phyloP scores from a whole-genome alignment of 768 basidiomycete species.

The Amanita exitialis region DNA sequence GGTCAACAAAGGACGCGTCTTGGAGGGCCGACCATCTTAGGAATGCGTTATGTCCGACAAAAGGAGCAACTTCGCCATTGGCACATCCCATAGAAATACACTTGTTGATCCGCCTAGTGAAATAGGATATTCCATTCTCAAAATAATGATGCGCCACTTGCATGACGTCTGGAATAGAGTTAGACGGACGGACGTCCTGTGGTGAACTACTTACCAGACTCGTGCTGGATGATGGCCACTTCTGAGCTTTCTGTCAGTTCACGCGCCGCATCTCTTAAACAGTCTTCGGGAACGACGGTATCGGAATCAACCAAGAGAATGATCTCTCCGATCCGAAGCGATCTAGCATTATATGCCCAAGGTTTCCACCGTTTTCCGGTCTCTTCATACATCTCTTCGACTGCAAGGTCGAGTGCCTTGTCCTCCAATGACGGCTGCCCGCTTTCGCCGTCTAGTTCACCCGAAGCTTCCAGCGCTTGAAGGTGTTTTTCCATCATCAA shows the following conservation, averaged over 20 bases:
- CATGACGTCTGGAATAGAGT: conserved; percentile 55
- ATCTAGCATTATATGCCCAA: conserved; percentile 69
- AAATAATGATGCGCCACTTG: conserved; percentile 86
- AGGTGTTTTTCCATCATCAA: conserved; percentile 51
- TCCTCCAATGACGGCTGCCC: conserved; percentile 51
- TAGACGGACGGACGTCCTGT: conserved; percentile 1
- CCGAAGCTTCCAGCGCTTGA: conserved; percentile 31
- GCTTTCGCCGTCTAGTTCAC: conserved; percentile 24
- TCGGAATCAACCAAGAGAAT: conserved; percentile 80
- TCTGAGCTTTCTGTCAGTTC: conserved; percentile 78
- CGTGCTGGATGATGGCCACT: conserved; percentile 85
- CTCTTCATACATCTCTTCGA: conserved; percentile 62
- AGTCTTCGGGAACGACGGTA: conserved; percentile 78
- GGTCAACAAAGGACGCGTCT: conserved; percentile 70
- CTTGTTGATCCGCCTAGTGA: conserved; percentile 81
- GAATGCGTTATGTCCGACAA: conserved; percentile 86
- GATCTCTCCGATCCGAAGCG: conserved; percentile 68
- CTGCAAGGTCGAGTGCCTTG: conserved; percentile 57
- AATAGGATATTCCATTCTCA: conserved; percentile 83
- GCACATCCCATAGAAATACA: conserved; percentile 73
- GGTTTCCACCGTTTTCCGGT: conserved; percentile 52
- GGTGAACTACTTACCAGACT: conserved; percentile 47
- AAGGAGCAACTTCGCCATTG: conserved; percentile 76
- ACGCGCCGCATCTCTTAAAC: conserved; percentile 81
- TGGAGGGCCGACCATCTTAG: conserved; percentile 85